phyloP scores from a whole-genome alignment of 305 asterid species.

The Solanum hybrid region DNA sequence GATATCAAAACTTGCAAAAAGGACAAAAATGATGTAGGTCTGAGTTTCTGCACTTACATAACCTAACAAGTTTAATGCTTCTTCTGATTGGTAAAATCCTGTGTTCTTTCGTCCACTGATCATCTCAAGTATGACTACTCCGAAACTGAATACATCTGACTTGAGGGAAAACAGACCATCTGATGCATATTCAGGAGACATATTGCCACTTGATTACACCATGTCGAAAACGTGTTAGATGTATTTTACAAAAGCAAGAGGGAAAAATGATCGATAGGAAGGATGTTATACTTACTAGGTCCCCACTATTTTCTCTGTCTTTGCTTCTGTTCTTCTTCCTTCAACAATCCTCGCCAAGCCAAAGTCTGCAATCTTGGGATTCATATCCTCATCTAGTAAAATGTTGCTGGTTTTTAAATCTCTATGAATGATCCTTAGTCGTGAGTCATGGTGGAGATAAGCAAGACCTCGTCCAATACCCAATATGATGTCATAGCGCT shows the following conservation, averaged over 20 bases:
- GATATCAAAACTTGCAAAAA: neutral
- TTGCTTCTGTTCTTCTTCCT: constrained; percentile 9
- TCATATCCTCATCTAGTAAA: constrained; percentile 16
- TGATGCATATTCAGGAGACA: constrained; percentile 7
- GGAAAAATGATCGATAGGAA: neutral
- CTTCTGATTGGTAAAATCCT: neutral
- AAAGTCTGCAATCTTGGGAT: constrained; percentile 23
- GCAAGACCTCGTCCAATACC: constrained; percentile 15
- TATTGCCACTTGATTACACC: neutral
- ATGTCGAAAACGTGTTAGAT: neutral
- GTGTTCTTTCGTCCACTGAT: constrained; percentile 16
- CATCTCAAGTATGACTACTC: constrained; percentile 16
- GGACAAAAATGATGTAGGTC: neutral
- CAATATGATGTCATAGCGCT: constrained; percentile 13
- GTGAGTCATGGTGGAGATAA: constrained; percentile 22
- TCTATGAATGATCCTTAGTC: constrained; percentile 4
- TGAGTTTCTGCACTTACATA: constrained; percentile 11
- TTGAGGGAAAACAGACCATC: constrained; percentile 16
- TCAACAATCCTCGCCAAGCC: constrained; percentile 19
- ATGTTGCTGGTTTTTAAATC: no score
- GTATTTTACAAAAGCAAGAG: neutral
- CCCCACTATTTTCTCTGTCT: constrained; percentile 9
- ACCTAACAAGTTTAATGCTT: constrained; percentile 13
- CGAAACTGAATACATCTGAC: constrained; percentile 17
- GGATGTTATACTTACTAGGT: constrained; percentile 15